These are phyloP conservation scores for Lyophyllum atratum DNA, from an alignment of 768 basidiomycete genomes.

Conservation along the genomic window DNA sequence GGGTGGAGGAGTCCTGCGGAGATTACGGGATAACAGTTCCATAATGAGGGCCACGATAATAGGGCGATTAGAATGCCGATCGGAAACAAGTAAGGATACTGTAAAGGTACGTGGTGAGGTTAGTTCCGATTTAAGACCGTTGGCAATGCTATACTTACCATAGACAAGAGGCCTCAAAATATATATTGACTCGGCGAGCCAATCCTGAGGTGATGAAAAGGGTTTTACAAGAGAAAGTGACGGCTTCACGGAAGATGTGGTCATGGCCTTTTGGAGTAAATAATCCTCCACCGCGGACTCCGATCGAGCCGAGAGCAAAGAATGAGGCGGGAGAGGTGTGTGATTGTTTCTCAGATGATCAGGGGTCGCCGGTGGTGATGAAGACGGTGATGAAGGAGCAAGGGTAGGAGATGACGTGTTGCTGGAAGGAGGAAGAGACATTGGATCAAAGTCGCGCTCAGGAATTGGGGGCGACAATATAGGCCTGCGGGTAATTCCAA, in stretches of 20 bases:
- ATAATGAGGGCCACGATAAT: slow-evolving; percentile 64
- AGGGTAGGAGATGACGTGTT: slow-evolving; percentile 60
- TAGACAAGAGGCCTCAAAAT: slow-evolving; percentile 76
- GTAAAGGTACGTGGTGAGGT: slow-evolving; percentile 11
- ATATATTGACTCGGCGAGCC: slow-evolving; percentile 73
- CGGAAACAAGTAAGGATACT: slow-evolving; percentile 46
- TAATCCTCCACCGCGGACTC: slow-evolving; percentile 74
- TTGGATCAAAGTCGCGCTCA: slow-evolving; percentile 85
- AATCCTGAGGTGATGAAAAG: slow-evolving; percentile 66
- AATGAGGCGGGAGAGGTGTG: slow-evolving; percentile 62
- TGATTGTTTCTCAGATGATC: slow-evolving; percentile 84
- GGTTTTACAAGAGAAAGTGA: slow-evolving; percentile 66
- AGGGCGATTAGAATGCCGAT: slow-evolving; percentile 59
- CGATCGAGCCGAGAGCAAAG: slow-evolving; percentile 57
- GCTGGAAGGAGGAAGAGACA: slow-evolving; percentile 57
- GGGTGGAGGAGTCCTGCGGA: slow-evolving; percentile 67
- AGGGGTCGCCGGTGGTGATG: slow-evolving; percentile 64
- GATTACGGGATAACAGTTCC: slow-evolving; percentile 72
- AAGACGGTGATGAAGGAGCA: slow-evolving; percentile 55
- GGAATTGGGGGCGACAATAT: slow-evolving; percentile 78
- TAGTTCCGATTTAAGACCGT: slow-evolving; percentile 2
- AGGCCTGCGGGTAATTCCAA: slow-evolving; percentile 78
- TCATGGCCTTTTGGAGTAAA: slow-evolving; percentile 79
- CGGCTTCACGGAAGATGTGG: slow-evolving; percentile 69
- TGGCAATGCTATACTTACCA: slow-evolving; percentile 43